Conservation (phyloP, 2,329 filamentous ascomycete species). For the Byssoonygena ceratinophila region DNA sequence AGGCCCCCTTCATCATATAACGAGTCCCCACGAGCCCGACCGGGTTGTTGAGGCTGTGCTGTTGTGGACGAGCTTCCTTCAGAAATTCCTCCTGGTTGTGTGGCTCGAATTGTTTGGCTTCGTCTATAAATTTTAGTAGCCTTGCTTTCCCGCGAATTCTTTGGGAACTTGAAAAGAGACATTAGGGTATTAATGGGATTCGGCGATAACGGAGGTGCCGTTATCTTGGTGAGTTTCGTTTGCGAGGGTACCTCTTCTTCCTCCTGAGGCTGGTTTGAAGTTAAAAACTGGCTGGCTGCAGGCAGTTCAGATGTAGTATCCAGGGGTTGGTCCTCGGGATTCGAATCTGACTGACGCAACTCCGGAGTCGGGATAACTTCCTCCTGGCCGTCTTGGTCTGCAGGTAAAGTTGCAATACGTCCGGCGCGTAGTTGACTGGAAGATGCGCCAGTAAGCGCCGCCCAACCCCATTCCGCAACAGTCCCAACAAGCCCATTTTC, state of each 20-base stretch:
- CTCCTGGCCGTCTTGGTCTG: conserved; percentile 8
- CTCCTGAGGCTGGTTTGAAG: not conserved
- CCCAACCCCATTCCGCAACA: conserved; percentile 87
- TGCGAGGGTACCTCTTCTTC: not conserved
- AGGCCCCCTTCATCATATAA: conserved; percentile 41
- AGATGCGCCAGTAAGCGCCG: conserved; percentile 67
- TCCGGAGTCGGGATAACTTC: conserved; percentile 1
- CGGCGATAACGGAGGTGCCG: conserved; percentile 23
- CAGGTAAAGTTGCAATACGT: conserved; percentile 10
- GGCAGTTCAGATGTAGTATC: conserved; percentile 11
- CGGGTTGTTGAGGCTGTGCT: not conserved
- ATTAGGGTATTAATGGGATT: conserved; percentile 55
- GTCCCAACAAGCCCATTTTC: conserved; percentile 89
- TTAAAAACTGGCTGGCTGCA: conserved; percentile 19
- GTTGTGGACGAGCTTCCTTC: not conserved
- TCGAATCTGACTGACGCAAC: not conserved
- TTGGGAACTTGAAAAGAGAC: conserved; percentile 58
- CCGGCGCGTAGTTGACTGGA: conserved; percentile 37
- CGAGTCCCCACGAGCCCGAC: conserved; percentile 42
- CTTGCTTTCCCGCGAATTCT: conserved; percentile 30
- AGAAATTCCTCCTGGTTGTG: not conserved
- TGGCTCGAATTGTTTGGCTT: conserved; percentile 57
- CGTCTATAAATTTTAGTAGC: conserved; percentile 58
- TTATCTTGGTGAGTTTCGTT: conserved; percentile 3
- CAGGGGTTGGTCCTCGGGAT: conserved; percentile 3